Evolutionary conservation across 2,329 filamentous ascomycete genomes (phyloP), one percentile per base, ranked within the genome.

Genomic region (Colletotrichum sp.): DNA sequence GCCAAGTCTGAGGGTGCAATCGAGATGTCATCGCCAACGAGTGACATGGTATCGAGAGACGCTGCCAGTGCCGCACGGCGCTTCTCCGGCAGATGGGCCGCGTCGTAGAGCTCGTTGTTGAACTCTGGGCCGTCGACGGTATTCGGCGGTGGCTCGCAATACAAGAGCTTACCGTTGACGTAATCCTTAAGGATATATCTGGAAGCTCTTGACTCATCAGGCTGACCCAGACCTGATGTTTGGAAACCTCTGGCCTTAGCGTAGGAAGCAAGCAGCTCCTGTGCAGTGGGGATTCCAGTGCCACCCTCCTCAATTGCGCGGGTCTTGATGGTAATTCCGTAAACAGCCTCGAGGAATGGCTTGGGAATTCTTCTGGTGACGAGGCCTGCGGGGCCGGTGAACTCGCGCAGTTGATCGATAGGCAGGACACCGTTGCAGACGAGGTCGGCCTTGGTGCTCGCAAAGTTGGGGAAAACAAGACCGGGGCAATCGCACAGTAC

Each of bases 391-490:
- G 97, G 97, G 2, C 97, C 97, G 5, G 93, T 96, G 87, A 94
- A 98, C 83, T 99, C 97, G 77, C 97, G 92, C 80, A 99, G 90
- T 85, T 99, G 97, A 84, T 99, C 97, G 80, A 99, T 99, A 13
- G 97, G 97, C 36, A 99, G 89, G 24, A 99, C 92, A 82, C 97
- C 97, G 82, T 96, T 98, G 85, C 96, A 97, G 12, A 99, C 97
- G 24, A 99, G 92, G 82, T 99, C 97, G 52, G 95, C 97, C 86
- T 99, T 99, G 63, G 96, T 99, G 61, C 93, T 96, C 73, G 97
- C 96, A 80, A 99, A 99, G 86, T 99, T 99, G 80, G 97, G 96
- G 84, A 99, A 99, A 2, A 99, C 98, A 24, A 99, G 93, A 93
- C 97, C 97, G 12, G 97, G 97, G 82, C 97, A 99, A 92, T 99